Conservation (phyloP, 176 grass and related monocot species). For the Oryza brachyantha region DNA sequence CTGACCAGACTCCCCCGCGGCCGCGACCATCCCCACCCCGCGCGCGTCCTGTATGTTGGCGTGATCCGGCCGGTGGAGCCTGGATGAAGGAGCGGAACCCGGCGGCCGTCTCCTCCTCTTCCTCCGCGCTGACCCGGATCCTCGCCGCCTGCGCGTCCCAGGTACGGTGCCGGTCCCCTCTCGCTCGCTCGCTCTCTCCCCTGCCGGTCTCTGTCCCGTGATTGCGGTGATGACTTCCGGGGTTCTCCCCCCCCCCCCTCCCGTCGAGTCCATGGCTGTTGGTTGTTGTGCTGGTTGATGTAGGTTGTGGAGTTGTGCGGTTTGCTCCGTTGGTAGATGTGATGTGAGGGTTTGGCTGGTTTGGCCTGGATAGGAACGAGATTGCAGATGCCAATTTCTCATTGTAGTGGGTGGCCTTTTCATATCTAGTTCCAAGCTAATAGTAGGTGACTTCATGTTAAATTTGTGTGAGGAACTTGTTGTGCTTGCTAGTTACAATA, state of each 20-base stretch:
- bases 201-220: too few relatives aligned
- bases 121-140: slow-evolving; percentile 37
- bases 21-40: background rate
- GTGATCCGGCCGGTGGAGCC: slow-evolving; percentile 29
- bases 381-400: background rate
- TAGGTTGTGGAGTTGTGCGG: background rate
- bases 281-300: background rate
- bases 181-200: too few relatives aligned
- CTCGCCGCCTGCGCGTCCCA: slow-evolving; percentile 54
- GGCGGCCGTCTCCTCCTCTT: background rate
- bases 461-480: background rate
- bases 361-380: background rate
- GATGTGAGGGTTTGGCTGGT: background rate
- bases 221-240: too few relatives aligned
- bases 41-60: slow-evolving; percentile 2
- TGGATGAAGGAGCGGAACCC: slow-evolving; percentile 59
- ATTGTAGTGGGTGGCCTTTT: background rate
- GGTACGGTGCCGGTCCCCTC: slow-evolving; percentile 29
- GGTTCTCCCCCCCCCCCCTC: too few relatives aligned
- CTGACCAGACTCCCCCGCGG: too few relatives aligned
- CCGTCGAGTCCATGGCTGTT: background rate
- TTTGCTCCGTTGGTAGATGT: background rate
- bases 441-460: background rate
- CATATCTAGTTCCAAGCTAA: background rate
- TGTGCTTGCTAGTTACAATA: background rate